A percentile compares a stretch with the other conserved stretches of the same genome.
Conservation (phyloP, 805 yeast genomes). For the Ogataea trehaloabstinens region DNA sequence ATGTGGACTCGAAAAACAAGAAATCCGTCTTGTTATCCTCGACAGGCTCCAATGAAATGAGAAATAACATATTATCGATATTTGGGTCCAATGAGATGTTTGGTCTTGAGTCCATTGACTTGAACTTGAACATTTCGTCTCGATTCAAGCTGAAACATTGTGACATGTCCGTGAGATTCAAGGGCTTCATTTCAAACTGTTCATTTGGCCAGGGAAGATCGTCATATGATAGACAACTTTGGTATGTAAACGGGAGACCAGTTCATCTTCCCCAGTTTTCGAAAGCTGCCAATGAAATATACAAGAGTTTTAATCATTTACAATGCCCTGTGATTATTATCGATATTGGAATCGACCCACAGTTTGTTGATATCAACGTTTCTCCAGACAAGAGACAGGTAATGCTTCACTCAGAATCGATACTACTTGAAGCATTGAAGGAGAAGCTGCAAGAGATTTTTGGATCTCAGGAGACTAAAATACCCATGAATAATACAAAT, state of each 20-base stretch:
- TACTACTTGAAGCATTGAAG: conserved; percentile 54
- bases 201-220: conserved; percentile 79
- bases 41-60: conserved; percentile 45
- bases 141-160: conserved; percentile 24
- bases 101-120: conserved; percentile 52
- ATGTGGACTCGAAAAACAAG: conserved; percentile 46
- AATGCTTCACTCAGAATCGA: conserved; percentile 61
- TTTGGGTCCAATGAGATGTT: conserved; percentile 67
- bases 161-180: conserved; percentile 37
- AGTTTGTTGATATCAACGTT: conserved; percentile 74
- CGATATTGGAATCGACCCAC: conserved; percentile 53
- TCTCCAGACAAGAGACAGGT: conserved; percentile 87
- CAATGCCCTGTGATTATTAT: conserved; percentile 73
- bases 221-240: conserved; percentile 69
- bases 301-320: conserved; percentile 64
- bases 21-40: conserved; percentile 59
- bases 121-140: conserved; percentile 37
- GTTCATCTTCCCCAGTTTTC: conserved; percentile 52
- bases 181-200: conserved; percentile 71
- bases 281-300: conserved; percentile 69
- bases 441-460: conserved; percentile 49
- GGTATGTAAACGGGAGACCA: conserved; percentile 78
- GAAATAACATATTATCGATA: conserved; percentile 60
- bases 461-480: conserved; percentile 29
- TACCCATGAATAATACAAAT: conserved; percentile 21